Evolutionary conservation across 306 rosid species (phyloP).

Genomic region (Urtica urens): DNA sequence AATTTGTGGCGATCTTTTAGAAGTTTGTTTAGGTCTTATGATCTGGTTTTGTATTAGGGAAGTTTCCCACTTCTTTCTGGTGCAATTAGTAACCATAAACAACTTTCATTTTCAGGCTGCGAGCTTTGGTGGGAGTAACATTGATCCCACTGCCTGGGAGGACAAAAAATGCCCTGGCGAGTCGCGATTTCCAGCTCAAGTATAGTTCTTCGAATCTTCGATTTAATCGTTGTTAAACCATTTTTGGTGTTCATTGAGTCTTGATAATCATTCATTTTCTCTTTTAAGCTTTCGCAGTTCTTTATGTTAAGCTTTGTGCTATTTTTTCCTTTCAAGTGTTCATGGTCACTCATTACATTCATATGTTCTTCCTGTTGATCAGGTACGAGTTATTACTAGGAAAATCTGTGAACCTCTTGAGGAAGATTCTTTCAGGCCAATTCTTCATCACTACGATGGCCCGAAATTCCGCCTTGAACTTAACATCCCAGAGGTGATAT

Average conservation of each 20-base stretch:
- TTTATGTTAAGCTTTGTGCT: background rate
- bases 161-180: conserved; percentile 81
- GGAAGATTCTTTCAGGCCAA: conserved; percentile 92
- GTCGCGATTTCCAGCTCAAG: conserved; percentile 99
- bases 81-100: no score
- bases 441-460: conserved; percentile 92
- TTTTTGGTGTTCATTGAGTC: background rate
- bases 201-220: conserved; percentile 14
- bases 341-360: no score
- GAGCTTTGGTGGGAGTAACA: conserved; percentile 85
- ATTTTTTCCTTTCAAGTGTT: background rate
- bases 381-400: conserved; percentile 73
- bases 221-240: background rate
- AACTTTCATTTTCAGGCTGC: conserved; percentile 68
- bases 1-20: no score
- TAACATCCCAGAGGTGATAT: conserved; percentile 60
- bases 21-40: no score
- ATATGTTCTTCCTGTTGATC: background rate
- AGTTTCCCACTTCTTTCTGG: no score
- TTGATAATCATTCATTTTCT: background rate
- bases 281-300: background rate
- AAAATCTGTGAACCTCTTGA: conserved; percentile 74
- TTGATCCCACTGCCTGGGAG: conserved; percentile 95
- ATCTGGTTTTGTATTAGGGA: no score
- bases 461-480: conserved; percentile 90